phyloP scores from a whole-genome alignment of 768 basidiomycete species.

The Tylopilus cervinicoccineus region DNA sequence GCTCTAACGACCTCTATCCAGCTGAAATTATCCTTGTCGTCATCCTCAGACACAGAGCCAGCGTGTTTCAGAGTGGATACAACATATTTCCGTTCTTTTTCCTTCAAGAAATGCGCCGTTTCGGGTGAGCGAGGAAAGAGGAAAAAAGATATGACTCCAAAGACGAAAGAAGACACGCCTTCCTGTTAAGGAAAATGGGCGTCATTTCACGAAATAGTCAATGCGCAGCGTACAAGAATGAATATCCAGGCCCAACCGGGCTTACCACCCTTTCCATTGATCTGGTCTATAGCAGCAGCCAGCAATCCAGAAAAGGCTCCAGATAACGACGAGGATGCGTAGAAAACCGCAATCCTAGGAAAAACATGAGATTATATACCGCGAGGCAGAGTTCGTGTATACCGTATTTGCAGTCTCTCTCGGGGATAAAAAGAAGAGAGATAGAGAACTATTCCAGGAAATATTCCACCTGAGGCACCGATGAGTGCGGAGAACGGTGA shows the following conservation, averaged over 20 bases:
- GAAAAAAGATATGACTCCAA: conserved; percentile 52
- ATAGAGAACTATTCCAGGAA: conserved; percentile 54
- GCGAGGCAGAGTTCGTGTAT: background rate
- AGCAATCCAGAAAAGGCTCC: conserved; percentile 61
- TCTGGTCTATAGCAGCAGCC: too few species aligned
- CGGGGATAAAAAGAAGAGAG: conserved; percentile 47
- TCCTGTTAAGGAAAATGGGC: conserved; percentile 31
- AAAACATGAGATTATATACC: too few species aligned
- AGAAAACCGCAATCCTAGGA: conserved; percentile 36
- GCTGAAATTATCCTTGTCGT: conserved; percentile 45
- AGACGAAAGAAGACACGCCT: conserved; percentile 56
- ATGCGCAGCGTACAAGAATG: conserved; percentile 43
- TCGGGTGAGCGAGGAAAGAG: too few species aligned
- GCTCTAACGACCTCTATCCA: conserved; percentile 53
- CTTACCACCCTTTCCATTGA: conserved; percentile 46
- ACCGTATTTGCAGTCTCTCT: conserved; percentile 22
- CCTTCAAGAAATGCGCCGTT: too few species aligned
- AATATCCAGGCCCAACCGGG: conserved; percentile 65
- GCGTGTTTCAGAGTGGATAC: conserved; percentile 20
- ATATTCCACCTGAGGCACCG: conserved; percentile 45
- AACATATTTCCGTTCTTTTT: conserved; percentile 47
- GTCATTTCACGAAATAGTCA: background rate
- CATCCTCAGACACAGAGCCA: conserved; percentile 37
- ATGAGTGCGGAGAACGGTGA: background rate
- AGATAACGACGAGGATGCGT: conserved; percentile 44